phyloP scores from a whole-genome alignment of 306 rosid species.

The Quercus agrifolia region DNA sequence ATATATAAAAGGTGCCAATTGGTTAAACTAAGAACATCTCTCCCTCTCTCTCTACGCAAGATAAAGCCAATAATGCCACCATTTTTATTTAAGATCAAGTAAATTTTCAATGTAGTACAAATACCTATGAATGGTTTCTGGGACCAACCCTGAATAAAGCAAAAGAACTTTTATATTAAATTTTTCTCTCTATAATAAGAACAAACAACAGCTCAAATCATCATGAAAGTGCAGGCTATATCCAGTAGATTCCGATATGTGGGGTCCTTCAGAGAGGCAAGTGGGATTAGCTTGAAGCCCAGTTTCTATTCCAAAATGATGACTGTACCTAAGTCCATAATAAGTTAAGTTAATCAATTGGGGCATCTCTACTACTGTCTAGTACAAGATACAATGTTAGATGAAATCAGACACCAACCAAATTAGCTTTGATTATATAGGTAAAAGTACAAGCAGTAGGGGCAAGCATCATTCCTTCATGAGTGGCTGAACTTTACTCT shows the following conservation, averaged over 20 bases:
- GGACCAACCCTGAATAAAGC: conserved; percentile 19
- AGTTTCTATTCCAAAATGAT: conserved; percentile 31
- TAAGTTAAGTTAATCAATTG: conserved; percentile 6
- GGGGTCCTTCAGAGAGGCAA: conserved; percentile 32
- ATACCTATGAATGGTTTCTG: conserved; percentile 3
- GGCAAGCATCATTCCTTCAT: conserved; percentile 23
- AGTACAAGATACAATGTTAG: conserved; percentile 19
- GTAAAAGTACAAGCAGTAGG: not conserved
- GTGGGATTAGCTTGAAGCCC: conserved; percentile 28
- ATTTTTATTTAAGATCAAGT: not conserved
- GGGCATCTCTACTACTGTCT: conserved; percentile 19
- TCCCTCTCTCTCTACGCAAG: too few species aligned
- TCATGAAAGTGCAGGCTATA: conserved; percentile 35
- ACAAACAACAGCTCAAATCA: conserved; percentile 29
- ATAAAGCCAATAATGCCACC: not conserved
- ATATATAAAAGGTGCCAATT: too few species aligned
- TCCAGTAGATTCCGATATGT: conserved; percentile 50
- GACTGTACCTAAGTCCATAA: conserved; percentile 25
- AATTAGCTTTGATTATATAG: conserved; percentile 10
- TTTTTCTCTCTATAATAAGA: conserved; percentile 4
- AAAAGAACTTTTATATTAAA: conserved; percentile 9
- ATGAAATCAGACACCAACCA: not conserved
- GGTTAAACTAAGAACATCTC: too few species aligned
- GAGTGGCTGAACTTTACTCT: conserved; percentile 31
- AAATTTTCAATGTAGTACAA: not conserved